These are phyloP conservation scores for Boeremia lycopersici DNA, from an alignment of 2,329 filamentous ascomycete species.

Conservation along the genomic window DNA sequence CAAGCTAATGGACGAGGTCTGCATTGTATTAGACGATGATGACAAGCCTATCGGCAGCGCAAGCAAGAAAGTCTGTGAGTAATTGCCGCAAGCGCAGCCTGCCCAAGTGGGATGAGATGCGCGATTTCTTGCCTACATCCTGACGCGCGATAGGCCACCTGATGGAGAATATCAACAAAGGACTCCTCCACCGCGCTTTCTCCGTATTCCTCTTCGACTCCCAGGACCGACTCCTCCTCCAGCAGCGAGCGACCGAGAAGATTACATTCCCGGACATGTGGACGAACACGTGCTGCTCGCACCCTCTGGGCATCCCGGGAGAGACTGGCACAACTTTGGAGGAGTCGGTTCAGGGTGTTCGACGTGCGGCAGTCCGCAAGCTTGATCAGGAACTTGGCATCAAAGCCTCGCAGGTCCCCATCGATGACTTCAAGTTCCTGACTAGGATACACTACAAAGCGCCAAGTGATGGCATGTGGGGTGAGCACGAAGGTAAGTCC, in stretches of 20 bases:
- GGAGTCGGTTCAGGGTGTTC: slow-evolving; percentile 82
- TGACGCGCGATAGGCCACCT: slow-evolving; percentile 72
- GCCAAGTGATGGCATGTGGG: slow-evolving; percentile 96
- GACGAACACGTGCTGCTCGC: slow-evolving; percentile 99
- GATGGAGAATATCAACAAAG: slow-evolving; percentile 98
- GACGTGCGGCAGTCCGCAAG: slow-evolving; percentile 90
- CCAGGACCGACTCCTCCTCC: slow-evolving; percentile 87
- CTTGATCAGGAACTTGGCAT: slow-evolving; percentile 95
- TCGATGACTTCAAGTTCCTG: slow-evolving; percentile 91
- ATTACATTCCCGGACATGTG: slow-evolving; percentile 99
- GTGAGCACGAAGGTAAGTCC: slow-evolving; percentile 90
- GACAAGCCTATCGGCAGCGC: slow-evolving; percentile 93
- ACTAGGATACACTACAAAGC: slow-evolving; percentile 98
- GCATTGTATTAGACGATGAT: slow-evolving; percentile 93
- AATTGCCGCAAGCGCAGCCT: slow-evolving; percentile 9
- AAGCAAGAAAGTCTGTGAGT: slow-evolving; percentile 95
- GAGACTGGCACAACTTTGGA: slow-evolving; percentile 86
- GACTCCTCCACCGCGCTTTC: slow-evolving; percentile 94
- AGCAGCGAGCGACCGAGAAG: slow-evolving; percentile 95
- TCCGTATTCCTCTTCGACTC: slow-evolving; percentile 98
- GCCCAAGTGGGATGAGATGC: slow-evolving; percentile 11
- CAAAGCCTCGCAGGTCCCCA: slow-evolving; percentile 82
- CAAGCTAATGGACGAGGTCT: slow-evolving; percentile 97
- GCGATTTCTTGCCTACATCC: slow-evolving; percentile 10
- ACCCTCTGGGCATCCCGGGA: slow-evolving; percentile 87